Evolutionary conservation across 108 stramenopile species (phyloP), one percentile per base, ranked within the genome.

Genomic region (Pseudonitzschia multiseries): DNA sequence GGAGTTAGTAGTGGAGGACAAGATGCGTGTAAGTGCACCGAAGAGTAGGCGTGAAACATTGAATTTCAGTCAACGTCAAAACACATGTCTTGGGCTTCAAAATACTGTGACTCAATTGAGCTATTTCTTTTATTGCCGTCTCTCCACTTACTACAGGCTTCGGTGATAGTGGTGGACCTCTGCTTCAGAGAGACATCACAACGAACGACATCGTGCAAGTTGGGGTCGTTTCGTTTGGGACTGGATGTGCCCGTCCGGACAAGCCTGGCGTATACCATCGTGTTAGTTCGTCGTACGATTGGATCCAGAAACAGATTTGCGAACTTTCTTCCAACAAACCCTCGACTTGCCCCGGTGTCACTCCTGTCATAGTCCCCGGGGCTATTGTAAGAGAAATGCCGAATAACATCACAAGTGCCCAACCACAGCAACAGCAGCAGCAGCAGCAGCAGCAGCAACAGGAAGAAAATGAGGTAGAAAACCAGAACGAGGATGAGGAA

Each of bases 201-300:
- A 51, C 69, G 9, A 65, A 36, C 20, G 51, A 65, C 12, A 26
- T 40, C 5, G 21, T 51, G 17, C 78, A 81, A 67, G 74, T 84
- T 51, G 84, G 84, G 5, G 66, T 85, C 53, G 78, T 78, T 1
- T 78, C 76, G 20, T 85, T 77, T 66, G 83, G 79, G n/a, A 72
- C 66, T 44, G 83, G 79, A n/a, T 84, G 83, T 53, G 78, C 72
- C 33, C 63, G 65, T 4, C 72, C 73, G 14, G 73, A 80, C 48
- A 56, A 63, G 31, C 83, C 83, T 33, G 79, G 76, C 15, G 71
- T 80, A 9, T 84, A 80, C 73, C 70, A 74, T 32, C 73, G 83
- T 15, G 57, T 84, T 13, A 74, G 79, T 51, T 24, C 68, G 15
- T 73, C 66, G 40, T 44, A 67, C 14, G 77, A 74, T 1, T 84